Conservation (phyloP, 257 asterid species). For the Solanum sitiens region DNA sequence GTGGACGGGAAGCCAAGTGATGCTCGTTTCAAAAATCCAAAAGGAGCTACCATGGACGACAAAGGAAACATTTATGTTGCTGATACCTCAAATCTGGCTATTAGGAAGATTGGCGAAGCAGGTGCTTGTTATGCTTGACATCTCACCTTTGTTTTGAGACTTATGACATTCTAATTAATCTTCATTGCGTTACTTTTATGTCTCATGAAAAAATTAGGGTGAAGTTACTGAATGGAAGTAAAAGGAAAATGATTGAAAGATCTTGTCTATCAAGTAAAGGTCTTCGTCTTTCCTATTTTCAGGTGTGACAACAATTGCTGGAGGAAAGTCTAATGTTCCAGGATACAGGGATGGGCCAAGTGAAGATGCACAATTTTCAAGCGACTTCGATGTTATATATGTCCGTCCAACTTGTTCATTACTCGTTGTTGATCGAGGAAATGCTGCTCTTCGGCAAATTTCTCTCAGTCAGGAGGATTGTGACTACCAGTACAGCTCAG, state of each 20-base stretch:
- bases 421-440: constrained; percentile 86
- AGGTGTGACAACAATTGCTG: constrained; percentile 99
- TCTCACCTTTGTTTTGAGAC: background rate
- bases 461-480: constrained; percentile 83
- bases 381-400: constrained; percentile 79
- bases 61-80: constrained; percentile 95
- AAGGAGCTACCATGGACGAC: constrained; percentile 87
- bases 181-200: background rate
- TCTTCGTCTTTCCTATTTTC: constrained; percentile 7
- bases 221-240: background rate
- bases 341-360: constrained; percentile 98
- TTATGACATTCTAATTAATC: background rate
- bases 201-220: background rate
- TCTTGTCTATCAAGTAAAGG: background rate
- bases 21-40: constrained; percentile 87
- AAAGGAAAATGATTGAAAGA: background rate
- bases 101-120: constrained; percentile 93
- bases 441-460: constrained; percentile 95
- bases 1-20: constrained; percentile 97
- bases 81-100: constrained; percentile 85
- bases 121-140: constrained; percentile 25
- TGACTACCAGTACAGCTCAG: constrained; percentile 50
- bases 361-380: constrained; percentile 91
- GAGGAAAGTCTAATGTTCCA: constrained; percentile 86
- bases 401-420: constrained; percentile 77